These are phyloP conservation scores for Aureobasidium pullulans DNA, from an alignment of 2,329 filamentous ascomycete species.

Conservation along the genomic window DNA sequence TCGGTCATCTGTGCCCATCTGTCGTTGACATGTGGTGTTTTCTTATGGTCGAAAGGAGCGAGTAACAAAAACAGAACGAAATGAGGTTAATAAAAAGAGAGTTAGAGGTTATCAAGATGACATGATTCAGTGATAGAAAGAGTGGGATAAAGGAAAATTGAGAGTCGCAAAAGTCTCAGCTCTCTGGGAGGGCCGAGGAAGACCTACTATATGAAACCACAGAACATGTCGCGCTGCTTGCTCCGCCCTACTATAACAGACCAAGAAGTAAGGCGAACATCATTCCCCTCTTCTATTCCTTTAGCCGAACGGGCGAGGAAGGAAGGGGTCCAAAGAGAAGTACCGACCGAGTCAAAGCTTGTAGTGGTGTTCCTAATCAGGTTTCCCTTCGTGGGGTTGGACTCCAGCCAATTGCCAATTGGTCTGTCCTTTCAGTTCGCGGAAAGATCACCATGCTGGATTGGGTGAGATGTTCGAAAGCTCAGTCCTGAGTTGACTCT, in stretches of 20 bases:
- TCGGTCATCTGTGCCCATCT: conserved; percentile 7
- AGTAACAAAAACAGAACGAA: neutral
- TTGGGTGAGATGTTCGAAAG: too few relatives aligned
- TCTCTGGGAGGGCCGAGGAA: neutral
- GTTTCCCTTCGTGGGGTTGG: too few relatives aligned
- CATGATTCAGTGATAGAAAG: too few relatives aligned
- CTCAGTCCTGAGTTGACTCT: too few relatives aligned
- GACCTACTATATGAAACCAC: neutral
- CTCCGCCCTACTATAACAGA: neutral
- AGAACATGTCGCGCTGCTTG: neutral
- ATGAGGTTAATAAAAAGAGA: neutral
- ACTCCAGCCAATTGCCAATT: too few relatives aligned
- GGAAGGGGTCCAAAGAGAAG: neutral
- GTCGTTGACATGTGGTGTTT: neutral
- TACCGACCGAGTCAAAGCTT: neutral
- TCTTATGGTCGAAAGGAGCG: neutral
- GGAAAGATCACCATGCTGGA: too few relatives aligned
- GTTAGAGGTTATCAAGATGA: too few relatives aligned
- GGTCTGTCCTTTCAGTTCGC: too few relatives aligned
- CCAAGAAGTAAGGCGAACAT: neutral
- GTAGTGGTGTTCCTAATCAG: too few relatives aligned
- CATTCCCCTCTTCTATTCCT: neutral
- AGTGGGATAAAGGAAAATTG: too few relatives aligned
- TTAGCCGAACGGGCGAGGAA: too few relatives aligned
- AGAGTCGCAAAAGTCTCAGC: too few relatives aligned